Evolutionary conservation across 2,329 filamentous ascomycete species (phyloP).

Genomic region (Juglanconis sp.): DNA sequence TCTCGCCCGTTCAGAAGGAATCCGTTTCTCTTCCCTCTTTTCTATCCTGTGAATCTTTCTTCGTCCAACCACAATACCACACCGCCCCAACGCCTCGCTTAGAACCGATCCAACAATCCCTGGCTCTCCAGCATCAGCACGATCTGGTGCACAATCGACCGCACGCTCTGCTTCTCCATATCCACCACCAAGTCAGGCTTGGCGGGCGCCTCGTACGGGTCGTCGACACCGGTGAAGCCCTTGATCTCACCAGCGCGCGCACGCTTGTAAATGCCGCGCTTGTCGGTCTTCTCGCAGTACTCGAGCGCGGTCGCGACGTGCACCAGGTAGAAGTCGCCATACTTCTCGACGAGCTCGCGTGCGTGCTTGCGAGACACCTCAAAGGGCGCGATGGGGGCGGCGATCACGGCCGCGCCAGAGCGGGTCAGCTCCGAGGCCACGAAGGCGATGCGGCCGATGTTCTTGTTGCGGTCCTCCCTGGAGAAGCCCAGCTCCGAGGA

Average conservation of each 20-base stretch:
- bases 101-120: slow-evolving; percentile 76
- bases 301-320: slow-evolving; percentile 93
- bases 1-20: background rate
- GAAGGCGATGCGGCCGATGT: slow-evolving; percentile 94
- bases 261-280: slow-evolving; percentile 80
- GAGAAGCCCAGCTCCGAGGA: slow-evolving; percentile 95
- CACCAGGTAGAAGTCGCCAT: slow-evolving; percentile 88
- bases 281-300: slow-evolving; percentile 92
- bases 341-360: slow-evolving; percentile 80
- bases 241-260: slow-evolving; percentile 89
- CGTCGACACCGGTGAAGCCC: slow-evolving; percentile 97
- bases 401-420: slow-evolving; percentile 90
- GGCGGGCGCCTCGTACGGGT: slow-evolving; percentile 83
- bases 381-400: slow-evolving; percentile 92
- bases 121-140: slow-evolving; percentile 85
- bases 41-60: background rate
- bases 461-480: slow-evolving; percentile 85
- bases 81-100: slow-evolving; percentile 21
- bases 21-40: background rate
- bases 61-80: background rate
- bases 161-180: slow-evolving; percentile 78
- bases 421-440: slow-evolving; percentile 93
- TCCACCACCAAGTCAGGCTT: slow-evolving; percentile 86
- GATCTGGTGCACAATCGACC: slow-evolving; percentile 95
- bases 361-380: slow-evolving; percentile 74